Evolutionary conservation across 1,284 basidiomycete genomes (phyloP), one percentile per base, ranked within the genome.

Genomic region (Cryptococcus jaspeensis): DNA sequence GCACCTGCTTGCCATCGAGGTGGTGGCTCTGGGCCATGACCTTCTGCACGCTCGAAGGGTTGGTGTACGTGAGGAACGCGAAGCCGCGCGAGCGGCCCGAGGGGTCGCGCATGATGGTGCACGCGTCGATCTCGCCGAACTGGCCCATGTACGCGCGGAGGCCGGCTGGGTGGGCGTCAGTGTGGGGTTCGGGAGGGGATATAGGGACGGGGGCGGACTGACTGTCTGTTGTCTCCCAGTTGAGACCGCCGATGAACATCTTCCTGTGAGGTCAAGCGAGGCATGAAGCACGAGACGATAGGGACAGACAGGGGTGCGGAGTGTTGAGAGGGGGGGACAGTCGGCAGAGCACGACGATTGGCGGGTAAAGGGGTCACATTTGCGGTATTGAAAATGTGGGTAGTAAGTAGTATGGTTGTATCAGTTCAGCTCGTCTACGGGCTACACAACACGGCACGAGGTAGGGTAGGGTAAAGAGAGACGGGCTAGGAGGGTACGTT

Each of bases 211-310:
- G 46, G 51, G 49, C 46, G 25, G 20, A 74, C 79, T 70, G 57
- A 83, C 92, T 92, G 81, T 96, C 93, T 71, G 89, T 92, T 64
- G 92, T 96, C 77, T 96, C 92, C 92, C 93, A 96, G 80, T 95
- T 94, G 57, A 96, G 82, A 63, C 93, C 92, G 64, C 92, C 92
- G 70, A 96, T 90, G 76, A 96, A 96, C 92, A 94, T 96, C 83
- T 97, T 97, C 79, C 93, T 95, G 83, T 78, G 77, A 61, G 53
- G 55, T 71, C 32, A 44, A 20, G 36, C 9, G 9, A 36, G 25
- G 36, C 28, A 38, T 11, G 22, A 43, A 35, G 22, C 23, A 38
- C 38, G 16, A 28, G 38, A 20, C 7, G 42, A 40, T 16, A 42
- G 22, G 53, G 22, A 40, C 32, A n/a, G 37, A 49, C n/a, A 36